Conservation (phyloP, 805 yeast genomes). For the Suhomyces prunicola region DNA sequence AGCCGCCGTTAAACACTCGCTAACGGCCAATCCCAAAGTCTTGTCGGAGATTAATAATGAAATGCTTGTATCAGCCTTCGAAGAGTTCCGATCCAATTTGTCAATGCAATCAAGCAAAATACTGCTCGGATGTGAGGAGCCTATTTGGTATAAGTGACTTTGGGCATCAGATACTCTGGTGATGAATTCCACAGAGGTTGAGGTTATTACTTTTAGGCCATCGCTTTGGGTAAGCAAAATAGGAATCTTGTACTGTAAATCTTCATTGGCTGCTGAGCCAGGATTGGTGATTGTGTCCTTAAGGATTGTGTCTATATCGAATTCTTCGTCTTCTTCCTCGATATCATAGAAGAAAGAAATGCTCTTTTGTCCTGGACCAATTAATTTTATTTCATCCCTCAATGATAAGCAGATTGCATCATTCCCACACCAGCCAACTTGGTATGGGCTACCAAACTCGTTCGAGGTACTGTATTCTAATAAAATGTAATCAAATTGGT, state of each 20-base stretch:
- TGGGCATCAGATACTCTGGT: constrained; percentile 58
- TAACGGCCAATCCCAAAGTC: constrained; percentile 56
- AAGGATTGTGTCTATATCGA: constrained; percentile 24
- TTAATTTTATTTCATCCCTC: constrained; percentile 60
- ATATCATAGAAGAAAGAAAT: constrained; percentile 49
- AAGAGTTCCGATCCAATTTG: constrained; percentile 60
- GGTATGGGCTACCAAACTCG: constrained; percentile 38
- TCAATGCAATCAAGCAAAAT: constrained; percentile 73
- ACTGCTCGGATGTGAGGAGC: constrained; percentile 80
- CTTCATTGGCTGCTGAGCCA: constrained; percentile 3
- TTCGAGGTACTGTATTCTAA: constrained; percentile 43
- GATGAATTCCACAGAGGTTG: constrained; percentile 55
- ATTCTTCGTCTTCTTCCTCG: constrained; percentile 26
- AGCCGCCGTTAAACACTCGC: constrained; percentile 70
- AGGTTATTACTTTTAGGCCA: constrained; percentile 68
- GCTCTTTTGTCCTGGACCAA: constrained; percentile 66
- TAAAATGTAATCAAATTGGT: constrained; percentile 42
- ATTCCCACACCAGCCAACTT: constrained; percentile 79
- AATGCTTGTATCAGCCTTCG: constrained; percentile 78
- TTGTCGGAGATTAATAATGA: constrained; percentile 46
- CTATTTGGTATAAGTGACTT: constrained; percentile 68
- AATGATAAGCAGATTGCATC: constrained; percentile 71
- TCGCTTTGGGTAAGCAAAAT: constrained; percentile 55
- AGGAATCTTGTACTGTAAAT: constrained; percentile 31
- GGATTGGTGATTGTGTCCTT: constrained; percentile 3